Base-by-base conservation (phyloP, 495 filamentous ascomycete genomes). In the Pseudevernia furfuracea region DNA sequence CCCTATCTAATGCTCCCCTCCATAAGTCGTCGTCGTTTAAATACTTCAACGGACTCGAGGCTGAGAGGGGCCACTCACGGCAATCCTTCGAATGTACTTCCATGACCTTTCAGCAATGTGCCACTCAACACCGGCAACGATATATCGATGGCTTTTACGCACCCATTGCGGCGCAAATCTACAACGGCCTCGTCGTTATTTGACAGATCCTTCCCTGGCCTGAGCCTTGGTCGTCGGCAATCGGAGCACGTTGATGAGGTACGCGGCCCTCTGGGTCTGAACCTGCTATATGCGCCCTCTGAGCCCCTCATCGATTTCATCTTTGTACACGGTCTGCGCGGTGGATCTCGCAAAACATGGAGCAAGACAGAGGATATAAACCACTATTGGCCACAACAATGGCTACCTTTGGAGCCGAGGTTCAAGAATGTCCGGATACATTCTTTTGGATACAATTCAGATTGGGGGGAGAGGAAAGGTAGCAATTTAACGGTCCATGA, bases 291-390 rank as follows among this genome's bases (percentile, higher is more conserved):
- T 49, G 58, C 28, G 30, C 55, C 66, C 12, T 36, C 60, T 0
- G 58, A 66, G 38, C 41, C 41, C 14, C 21, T 64, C 8, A 57
- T 63, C 15, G 75, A 77, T 60, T 66, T 76, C 23, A 65, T 77
- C 53, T 77, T 77, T 48, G 75, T 77, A 1, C 75, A 77, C 63
- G 75, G 75, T 34, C 62, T 77, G 8, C 69, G 73, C 9, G 75
- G 75, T 1, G 69, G 67, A 4, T 77, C 74, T 9, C 60, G 60
- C 7, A 71, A 67, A 57, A 77, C 73, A 58, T 77, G 75, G 75
- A 65, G 55, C n/a, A 67, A 75, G 30, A 63, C 71, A 43, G 65
- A 60, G 12, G 65, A 67, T 44, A 61, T 67, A 11, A 41, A 37
- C 0, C 66, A 67, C 58, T 78, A 69, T 59, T 78, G 76, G 77